Evolutionary conservation across 1,284 basidiomycete species (phyloP), one percentile per base, ranked within the genome.

Genomic region (Termitomyces sp.): DNA sequence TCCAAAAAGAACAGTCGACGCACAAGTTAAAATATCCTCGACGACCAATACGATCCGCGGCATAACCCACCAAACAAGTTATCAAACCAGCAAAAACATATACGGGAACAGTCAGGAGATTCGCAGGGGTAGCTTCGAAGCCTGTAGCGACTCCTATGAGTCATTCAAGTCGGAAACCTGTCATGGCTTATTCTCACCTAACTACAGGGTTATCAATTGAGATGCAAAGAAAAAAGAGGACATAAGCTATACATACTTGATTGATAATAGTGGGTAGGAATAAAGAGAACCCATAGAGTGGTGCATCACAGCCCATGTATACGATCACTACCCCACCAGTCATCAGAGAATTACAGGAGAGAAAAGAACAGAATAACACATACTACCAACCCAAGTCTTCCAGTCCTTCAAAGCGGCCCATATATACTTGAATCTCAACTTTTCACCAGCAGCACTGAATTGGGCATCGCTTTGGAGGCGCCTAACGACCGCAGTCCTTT

Each of bases 251-350:
- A 58, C 67, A 34, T 57, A 85, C 81, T 70, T 84, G 71, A 57
- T 77, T 83, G 67, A 87, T 86, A 62, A 88, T 88, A 40, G 79
- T 84, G 4, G 88, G 88, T 34, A 88, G 72, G 72, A 90, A 90
- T 40, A 89, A 67, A 5, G 82, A 75, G 67, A 90, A 89, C 1
- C 87, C 84, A 61, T 89, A 90, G 33, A 90, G 68, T 0, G 87
- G 85, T 66, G 77, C 81, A 61, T 83, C 82, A 45, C 68, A 69
- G 24, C 84, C 83, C 64, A 67, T 72, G 58, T 84, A 86, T 17
- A 82, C 64, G 5, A 83, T 52, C 75, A 83, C 83, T 85, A 51
- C 19, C 30, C 41, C 19, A 49, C 12, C 26, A 17, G 45, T 21
- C 17, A 26, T 41, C 42, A 8, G n/a, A 36, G 4, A 15, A 9